phyloP scores from a whole-genome alignment of 2,329 filamentous ascomycete species.

The Xylariomycetidae sp. region DNA sequence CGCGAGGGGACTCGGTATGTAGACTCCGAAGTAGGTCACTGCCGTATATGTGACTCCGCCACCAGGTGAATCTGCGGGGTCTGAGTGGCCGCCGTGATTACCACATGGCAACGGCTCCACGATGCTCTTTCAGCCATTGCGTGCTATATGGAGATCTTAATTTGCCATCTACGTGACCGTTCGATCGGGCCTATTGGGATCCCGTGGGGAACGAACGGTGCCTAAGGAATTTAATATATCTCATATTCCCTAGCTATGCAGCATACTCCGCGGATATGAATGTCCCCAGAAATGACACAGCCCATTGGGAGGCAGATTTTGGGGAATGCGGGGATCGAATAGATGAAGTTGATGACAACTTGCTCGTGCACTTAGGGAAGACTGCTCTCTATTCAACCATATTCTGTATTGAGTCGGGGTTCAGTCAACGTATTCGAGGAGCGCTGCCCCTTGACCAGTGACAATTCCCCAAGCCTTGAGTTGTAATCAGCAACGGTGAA shows the following conservation, averaged over 20 bases:
- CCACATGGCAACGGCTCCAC: constrained; percentile 16
- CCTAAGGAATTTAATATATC: constrained; percentile 17
- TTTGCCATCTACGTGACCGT: constrained; percentile 20
- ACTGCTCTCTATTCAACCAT: too few relatives aligned
- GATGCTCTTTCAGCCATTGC: constrained; percentile 6
- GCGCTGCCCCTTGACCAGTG: too few relatives aligned
- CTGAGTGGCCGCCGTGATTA: constrained; percentile 11
- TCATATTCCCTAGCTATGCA: constrained; percentile 15
- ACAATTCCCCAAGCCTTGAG: too few relatives aligned
- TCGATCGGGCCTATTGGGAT: constrained; percentile 21
- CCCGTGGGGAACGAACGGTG: constrained; percentile 12
- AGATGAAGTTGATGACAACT: too few relatives aligned
- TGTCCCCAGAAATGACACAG: too few relatives aligned
- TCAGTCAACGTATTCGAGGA: too few relatives aligned
- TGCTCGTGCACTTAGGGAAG: too few relatives aligned
- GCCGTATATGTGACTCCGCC: constrained; percentile 14
- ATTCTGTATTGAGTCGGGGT: too few relatives aligned
- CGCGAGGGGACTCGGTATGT: constrained; percentile 25
- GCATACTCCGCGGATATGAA: constrained; percentile 8
- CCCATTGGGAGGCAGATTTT: too few relatives aligned
- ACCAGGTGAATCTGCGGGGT: constrained; percentile 18
- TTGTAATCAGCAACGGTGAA: too few relatives aligned
- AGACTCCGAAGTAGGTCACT: constrained; percentile 23
- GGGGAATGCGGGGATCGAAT: too few relatives aligned
- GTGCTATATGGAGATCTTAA: constrained; percentile 14